Evolutionary conservation across 257 asterid species (phyloP).

Genomic region (Perilla frutescens): DNA sequence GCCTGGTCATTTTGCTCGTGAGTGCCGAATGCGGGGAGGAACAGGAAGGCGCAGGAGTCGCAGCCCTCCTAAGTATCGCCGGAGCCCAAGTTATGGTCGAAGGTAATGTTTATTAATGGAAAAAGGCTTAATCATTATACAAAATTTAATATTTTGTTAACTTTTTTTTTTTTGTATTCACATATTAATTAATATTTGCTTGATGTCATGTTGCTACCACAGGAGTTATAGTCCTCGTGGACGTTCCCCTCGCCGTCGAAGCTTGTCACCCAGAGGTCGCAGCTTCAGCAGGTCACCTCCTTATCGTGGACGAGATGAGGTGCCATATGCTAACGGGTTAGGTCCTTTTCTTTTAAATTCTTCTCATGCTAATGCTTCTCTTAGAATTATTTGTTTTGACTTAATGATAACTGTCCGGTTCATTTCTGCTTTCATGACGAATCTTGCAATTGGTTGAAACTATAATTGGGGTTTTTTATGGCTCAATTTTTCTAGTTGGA

Average conservation of each 20-base stretch:
- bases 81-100: constrained; percentile 94
- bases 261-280: constrained; percentile 83
- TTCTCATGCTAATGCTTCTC: neutral
- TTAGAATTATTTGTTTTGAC: neutral
- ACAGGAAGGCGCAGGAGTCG: constrained; percentile 90
- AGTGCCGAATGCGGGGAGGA: constrained; percentile 73
- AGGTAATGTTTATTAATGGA: constrained; percentile 48
- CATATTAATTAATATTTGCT: constrained; percentile 10
- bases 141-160: neutral
- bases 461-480: neutral
- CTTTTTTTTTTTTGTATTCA: neutral
- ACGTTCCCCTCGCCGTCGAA: constrained; percentile 81
- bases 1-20: constrained; percentile 98
- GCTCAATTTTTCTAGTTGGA: neutral
- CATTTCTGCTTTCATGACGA: neutral
- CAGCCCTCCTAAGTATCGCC: constrained; percentile 78
- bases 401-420: neutral
- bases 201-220: constrained; percentile 32
- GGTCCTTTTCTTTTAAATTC: neutral
- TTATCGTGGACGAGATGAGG: constrained; percentile 80
- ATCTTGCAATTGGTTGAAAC: constrained; percentile 4
- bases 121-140: neutral
- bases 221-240: constrained; percentile 94
- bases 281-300: constrained; percentile 85
- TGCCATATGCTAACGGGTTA: constrained; percentile 79